Base-by-base conservation (phyloP, 306 rosid genomes). In the Pyrus bretschneideri region DNA sequence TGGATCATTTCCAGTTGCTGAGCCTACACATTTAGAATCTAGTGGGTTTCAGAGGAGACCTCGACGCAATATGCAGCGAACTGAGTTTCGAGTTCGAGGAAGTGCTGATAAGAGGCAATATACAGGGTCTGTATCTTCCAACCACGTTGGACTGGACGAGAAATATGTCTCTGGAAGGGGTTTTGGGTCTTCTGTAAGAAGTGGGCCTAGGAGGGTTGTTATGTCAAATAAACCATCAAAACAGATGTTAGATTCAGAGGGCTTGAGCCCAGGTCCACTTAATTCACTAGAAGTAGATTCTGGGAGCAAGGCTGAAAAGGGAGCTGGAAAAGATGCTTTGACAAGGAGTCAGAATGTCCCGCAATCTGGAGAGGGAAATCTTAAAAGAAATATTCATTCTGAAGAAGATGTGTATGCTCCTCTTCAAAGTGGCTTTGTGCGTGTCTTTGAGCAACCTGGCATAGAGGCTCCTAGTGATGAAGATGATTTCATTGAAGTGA, bases 381-480 rank as follows among this genome's bases (percentile, higher is more conserved):
- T 87, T 60, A 92, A 91, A 79, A 89, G 90, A 79, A 89, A 88
- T 77, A 77, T 89, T 68, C 80, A 87, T 85, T 88, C 93, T 64
- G 96, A 84, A 83, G 96, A 92, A 61, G 96, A 89, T 79, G 93
- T 81, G 63, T 93, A 92, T 74, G 91, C 92, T 77, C 91, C 97
- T 79, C 65, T 92, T 86, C 97, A 90, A 75, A 95, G 98, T 78
- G 98, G 98, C 31, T 82, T 95, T 81, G 87, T 95, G 13, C 96
- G 96, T 3, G 93, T 95, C 62, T 95, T 86, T 82, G 93, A 88
- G 93, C 98, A 95, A 82, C 93, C 97, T 79, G 98, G 98, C 82
- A 95, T 95, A 67, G 98, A 95, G 85, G 97, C 90, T 76, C 97
- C 98, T 30, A 95, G 97, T 74, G 97, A 95, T 84, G 97, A 92